phyloP scores from a whole-genome alignment of 179 eudicot genomes.

The Gypsophila paniculata region DNA sequence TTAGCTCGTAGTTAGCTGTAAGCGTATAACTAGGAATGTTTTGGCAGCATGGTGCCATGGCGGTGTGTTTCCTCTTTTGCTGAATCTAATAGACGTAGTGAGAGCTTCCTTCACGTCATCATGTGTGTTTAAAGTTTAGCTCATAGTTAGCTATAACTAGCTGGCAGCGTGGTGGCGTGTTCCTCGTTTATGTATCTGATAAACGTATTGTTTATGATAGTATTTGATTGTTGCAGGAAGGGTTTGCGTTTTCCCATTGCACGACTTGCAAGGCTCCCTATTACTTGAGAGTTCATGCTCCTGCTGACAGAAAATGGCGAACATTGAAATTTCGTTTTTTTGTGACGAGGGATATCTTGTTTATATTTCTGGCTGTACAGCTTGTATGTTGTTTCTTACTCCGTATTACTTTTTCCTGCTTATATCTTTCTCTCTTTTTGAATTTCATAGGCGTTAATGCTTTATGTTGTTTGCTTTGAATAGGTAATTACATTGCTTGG shows the following conservation, averaged over 20 bases:
- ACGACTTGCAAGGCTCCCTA: conserved; percentile 97
- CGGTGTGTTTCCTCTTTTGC: too few species aligned
- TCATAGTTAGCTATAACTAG: too few species aligned
- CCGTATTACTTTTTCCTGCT: neutral
- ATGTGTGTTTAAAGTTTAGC: too few species aligned
- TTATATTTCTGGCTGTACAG: conserved; percentile 82
- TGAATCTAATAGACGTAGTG: too few species aligned
- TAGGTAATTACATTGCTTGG: conserved; percentile 67
- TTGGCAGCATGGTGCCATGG: neutral
- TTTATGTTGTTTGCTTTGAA: conserved; percentile 15
- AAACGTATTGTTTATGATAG: too few species aligned
- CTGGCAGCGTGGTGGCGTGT: neutral
- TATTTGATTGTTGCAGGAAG: conserved; percentile 63
- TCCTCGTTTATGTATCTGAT: neutral
- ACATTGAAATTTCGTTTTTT: conserved; percentile 91
- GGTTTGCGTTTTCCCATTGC: conserved; percentile 98
- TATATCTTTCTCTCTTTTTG: conserved; percentile 3
- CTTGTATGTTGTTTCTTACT: conserved; percentile 54
- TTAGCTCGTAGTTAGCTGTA: neutral
- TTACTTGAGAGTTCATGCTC: conserved; percentile 76
- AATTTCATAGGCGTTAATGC: neutral
- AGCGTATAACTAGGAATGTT: neutral
- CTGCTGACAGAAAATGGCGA: conserved; percentile 91
- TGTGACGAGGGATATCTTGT: conserved; percentile 86
- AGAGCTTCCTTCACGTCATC: too few species aligned